Conservation (phyloP, 768 basidiomycete genomes). For the Gymnopilus dilepis region DNA sequence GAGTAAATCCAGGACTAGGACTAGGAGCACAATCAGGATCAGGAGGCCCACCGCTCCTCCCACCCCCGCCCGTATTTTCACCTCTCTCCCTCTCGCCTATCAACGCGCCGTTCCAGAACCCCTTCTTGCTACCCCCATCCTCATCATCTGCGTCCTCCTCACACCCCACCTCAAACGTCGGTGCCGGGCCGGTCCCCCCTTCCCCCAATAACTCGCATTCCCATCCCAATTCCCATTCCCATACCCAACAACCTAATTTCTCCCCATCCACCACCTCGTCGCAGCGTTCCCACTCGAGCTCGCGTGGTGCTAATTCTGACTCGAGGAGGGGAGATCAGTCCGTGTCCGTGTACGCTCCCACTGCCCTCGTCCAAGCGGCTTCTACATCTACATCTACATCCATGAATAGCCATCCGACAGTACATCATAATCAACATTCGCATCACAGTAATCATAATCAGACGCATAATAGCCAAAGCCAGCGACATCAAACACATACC, state of each 20-base stretch:
- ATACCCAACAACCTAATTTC: too few species aligned
- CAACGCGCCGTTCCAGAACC: not conserved
- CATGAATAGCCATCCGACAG: too few species aligned
- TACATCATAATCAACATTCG: not conserved
- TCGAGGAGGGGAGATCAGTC: not conserved
- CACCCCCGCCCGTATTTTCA: constrained; percentile 2
- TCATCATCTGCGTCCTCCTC: not conserved
- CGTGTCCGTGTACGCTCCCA: too few species aligned
- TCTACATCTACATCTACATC: too few species aligned
- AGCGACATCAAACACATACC: not conserved
- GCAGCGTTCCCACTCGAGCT: not conserved
- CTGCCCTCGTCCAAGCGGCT: too few species aligned
- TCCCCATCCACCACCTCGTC: not conserved
- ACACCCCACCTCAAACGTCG: constrained; percentile 2
- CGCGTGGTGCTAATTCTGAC: not conserved
- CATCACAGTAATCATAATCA: not conserved
- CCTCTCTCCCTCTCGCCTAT: constrained; percentile 4
- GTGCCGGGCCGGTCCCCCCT: not conserved
- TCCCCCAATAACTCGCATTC: not conserved
- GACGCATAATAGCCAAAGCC: not conserved
- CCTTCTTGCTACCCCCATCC: not conserved
- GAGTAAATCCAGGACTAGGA: too few species aligned
- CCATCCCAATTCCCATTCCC: not conserved
- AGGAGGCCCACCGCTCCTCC: not conserved
- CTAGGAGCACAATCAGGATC: too few species aligned